Conservation (phyloP, 1,139 yeast species). For the Suhomyces taliae region DNA sequence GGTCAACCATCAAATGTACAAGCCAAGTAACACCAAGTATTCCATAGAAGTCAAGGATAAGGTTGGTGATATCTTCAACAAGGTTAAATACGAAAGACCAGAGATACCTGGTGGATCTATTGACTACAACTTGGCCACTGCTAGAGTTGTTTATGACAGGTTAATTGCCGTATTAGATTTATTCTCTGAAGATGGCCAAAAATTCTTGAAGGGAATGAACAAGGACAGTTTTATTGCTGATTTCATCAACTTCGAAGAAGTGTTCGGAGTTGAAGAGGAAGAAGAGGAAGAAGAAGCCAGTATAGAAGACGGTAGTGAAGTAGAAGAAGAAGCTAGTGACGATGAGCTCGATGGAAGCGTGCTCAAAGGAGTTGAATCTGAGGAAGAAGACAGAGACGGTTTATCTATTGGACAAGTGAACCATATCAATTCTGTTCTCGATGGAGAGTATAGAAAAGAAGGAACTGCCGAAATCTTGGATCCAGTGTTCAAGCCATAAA, state of each 20-base stretch:
- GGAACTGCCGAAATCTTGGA: conserved; percentile 22
- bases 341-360: conserved; percentile 11
- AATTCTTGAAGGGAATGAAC: conserved; percentile 21
- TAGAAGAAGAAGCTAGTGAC: conserved; percentile 15
- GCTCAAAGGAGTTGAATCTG: conserved; percentile 13
- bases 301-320: conserved; percentile 11
- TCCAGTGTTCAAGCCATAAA: conserved; percentile 24
- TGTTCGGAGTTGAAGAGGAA: conserved; percentile 10
- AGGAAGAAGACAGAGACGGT: conserved; percentile 10
- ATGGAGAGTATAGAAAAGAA: conserved; percentile 9
- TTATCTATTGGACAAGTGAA: conserved; percentile 9
- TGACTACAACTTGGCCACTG: conserved; percentile 27
- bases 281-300: conserved; percentile 3
- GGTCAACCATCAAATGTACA: conserved; percentile 23
- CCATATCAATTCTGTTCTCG: conserved; percentile 9
- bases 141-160: conserved; percentile 28
- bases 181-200: conserved; percentile 22
- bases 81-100: conserved; percentile 18
- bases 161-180: conserved; percentile 19
- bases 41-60: conserved; percentile 13
- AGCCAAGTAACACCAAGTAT: conserved; percentile 18
- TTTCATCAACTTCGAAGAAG: conserved; percentile 29
- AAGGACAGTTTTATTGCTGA: conserved; percentile 35
- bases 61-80: conserved; percentile 17
- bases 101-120: conserved; percentile 14